These are phyloP conservation scores for Cymbomonas tetramitiformis DNA, from an alignment of 139 green algal genomes.

Conservation along the genomic window DNA sequence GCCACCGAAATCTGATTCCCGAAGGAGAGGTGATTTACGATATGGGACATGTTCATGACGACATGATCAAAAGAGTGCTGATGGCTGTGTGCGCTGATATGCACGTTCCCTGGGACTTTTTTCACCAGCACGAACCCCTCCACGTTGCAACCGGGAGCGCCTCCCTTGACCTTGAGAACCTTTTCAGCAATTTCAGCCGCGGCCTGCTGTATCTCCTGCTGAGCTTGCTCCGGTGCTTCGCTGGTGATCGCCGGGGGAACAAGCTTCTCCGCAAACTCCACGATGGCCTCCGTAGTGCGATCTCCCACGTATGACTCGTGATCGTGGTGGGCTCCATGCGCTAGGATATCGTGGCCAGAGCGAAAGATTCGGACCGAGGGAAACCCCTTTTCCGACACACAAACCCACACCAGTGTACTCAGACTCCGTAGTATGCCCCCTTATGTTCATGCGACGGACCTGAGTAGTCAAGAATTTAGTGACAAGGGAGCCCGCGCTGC, in stretches of 20 bases:
- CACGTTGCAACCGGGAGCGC: conserved; percentile 29
- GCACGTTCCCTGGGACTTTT: conserved; percentile 67
- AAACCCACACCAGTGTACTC: no score
- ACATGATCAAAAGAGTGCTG: conserved; percentile 24
- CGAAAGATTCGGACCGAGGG: conserved; percentile 86
- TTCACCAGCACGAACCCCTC: conserved; percentile 90
- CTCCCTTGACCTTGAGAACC: neutral
- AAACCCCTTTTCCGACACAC: no score
- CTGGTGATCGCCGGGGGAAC: conserved; percentile 36
- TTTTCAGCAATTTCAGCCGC: neutral
- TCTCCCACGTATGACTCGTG: conserved; percentile 62
- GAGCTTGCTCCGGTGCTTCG: neutral
- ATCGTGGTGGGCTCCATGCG: conserved; percentile 38
- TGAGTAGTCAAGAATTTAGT: no score
- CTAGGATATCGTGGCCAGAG: conserved; percentile 54
- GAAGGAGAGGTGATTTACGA: conserved; percentile 31
- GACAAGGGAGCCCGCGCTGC: no score
- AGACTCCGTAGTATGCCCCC: no score
- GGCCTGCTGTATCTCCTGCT: neutral
- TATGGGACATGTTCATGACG: conserved; percentile 37
- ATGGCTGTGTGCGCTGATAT: conserved; percentile 12
- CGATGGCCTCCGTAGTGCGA: conserved; percentile 69
- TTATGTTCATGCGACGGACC: no score
- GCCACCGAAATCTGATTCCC: conserved; percentile 19
- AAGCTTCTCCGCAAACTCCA: conserved; percentile 64